phyloP scores from a whole-genome alignment of 2,329 filamentous ascomycete genomes.

The Septoria petroselini region DNA sequence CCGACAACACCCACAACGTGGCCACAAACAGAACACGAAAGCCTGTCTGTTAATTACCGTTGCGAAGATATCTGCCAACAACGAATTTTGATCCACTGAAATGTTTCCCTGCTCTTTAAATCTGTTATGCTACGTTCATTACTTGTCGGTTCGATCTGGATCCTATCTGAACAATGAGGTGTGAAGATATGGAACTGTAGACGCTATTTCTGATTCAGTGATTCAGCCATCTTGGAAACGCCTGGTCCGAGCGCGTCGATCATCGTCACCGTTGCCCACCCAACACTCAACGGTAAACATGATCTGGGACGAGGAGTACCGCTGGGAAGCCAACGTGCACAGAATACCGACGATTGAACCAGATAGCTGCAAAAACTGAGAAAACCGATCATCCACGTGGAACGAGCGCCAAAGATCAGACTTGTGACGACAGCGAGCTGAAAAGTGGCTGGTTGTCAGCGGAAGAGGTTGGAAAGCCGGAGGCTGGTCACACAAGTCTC shows the following conservation, averaged over 20 bases:
- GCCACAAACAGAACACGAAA: constrained; percentile 13
- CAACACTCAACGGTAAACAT: not conserved
- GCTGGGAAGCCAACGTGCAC: not conserved
- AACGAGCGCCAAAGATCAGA: too few relatives aligned
- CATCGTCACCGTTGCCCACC: not conserved
- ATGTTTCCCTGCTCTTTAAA: too few relatives aligned
- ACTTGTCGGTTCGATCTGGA: too few relatives aligned
- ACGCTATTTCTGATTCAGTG: not conserved
- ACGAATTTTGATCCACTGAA: too few relatives aligned
- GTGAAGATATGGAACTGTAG: too few relatives aligned
- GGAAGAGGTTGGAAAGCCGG: too few relatives aligned
- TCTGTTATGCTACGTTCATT: too few relatives aligned
- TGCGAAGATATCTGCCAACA: not conserved
- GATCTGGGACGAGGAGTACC: not conserved
- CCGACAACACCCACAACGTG: too few relatives aligned
- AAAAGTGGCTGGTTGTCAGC: constrained; percentile 13
- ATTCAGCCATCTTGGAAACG: constrained; percentile 6
- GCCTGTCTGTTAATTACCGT: not conserved
- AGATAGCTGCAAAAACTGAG: not conserved
- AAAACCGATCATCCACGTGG: not conserved
- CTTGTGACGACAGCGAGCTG: constrained; percentile 2
- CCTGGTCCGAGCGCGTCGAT: constrained; percentile 6
- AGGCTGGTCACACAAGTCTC: not conserved
- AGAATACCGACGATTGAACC: not conserved
- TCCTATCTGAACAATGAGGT: too few relatives aligned